Evolutionary conservation across 2,329 filamentous ascomycete species (phyloP), one percentile per base, ranked within the genome.

Genomic region (Colletotrichum cuscutae): DNA sequence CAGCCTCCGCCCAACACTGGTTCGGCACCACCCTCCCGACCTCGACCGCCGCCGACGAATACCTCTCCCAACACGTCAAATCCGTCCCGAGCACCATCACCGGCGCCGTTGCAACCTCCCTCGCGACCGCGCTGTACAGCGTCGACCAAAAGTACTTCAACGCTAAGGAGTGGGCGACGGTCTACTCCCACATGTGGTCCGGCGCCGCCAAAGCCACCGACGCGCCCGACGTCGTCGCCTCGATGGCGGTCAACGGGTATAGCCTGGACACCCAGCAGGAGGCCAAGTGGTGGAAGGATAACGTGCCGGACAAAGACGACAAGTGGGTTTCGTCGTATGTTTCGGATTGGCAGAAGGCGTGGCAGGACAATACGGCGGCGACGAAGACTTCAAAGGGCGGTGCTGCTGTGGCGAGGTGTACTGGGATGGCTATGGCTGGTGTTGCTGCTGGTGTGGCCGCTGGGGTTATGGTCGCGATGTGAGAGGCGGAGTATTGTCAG

Each of bases 151-250:
- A 61, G 35, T 76, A 68, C 58, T 53, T 15, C 53, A 65, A 68
- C 61, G 64, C 62, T 46, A 28, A 58, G 2, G 49, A 59, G 37
- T 75, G 58, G 63, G 65, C 58, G 22, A 72, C 74, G 22, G 68
- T 76, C 46, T 60, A 65, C 58, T 62, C 61, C 19, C 65, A 76
- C 71, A 67, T 75, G 42, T 74, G 58, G 62, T 70, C 73, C 42
- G 75, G 73, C 35, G 75, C 71, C 37, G 75, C 75, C 49, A 66
- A 66, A 28, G 73, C 75, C 28, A 68, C 61, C 49, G 56, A 75
- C 62, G 67, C 71, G 24, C 67, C 69, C 24, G 62, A 67, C 24
- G 60, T 74, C 35, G 75, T 75, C 24, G 73, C 71, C 1, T 76
- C 75, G 1, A 62, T 72, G 30, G 65, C 49, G 7, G 49, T 72